Conservation (phyloP, 2,329 filamentous ascomycete species). For the Apiospora pterosperma region DNA sequence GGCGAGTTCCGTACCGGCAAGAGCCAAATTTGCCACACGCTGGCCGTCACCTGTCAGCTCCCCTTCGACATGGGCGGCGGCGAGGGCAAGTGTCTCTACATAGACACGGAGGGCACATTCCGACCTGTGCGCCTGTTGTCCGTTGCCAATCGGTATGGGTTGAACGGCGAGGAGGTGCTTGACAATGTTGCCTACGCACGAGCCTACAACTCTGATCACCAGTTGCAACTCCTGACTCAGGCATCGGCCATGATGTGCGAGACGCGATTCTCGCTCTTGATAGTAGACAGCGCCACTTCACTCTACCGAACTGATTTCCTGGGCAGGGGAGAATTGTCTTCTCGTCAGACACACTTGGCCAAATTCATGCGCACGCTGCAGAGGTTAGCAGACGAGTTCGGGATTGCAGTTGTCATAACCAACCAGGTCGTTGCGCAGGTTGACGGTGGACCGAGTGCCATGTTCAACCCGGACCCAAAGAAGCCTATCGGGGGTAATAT, state of each 20-base stretch:
- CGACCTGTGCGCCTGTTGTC: constrained; percentile 85
- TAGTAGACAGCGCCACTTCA: constrained; percentile 94
- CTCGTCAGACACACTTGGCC: constrained; percentile 81
- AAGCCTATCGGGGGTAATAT: constrained; percentile 99
- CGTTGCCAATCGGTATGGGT: constrained; percentile 89
- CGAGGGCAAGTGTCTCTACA: constrained; percentile 97
- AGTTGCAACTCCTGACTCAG: constrained; percentile 90
- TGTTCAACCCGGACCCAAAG: constrained; percentile 99
- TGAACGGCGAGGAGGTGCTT: constrained; percentile 94
- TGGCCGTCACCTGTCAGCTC: constrained; percentile 96
- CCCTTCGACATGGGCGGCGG: constrained; percentile 99
- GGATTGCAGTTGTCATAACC: constrained; percentile 96
- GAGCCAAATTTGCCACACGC: constrained; percentile 95
- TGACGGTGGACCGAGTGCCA: constrained; percentile 89
- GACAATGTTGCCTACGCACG: constrained; percentile 98
- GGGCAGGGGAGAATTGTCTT: constrained; percentile 95
- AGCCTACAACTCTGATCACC: constrained; percentile 98
- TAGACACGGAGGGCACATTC: constrained; percentile 97
- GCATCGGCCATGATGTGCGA: constrained; percentile 99
- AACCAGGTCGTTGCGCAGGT: constrained; percentile 99
- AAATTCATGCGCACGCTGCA: constrained; percentile 87
- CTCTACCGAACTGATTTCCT: constrained; percentile 96
- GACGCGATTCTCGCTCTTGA: constrained; percentile 90
- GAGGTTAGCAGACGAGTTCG: constrained; percentile 77
- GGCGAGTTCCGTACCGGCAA: constrained; percentile 98